A percentile compares a stretch with the other conserved stretches of the same genome.
Evolutionary conservation across 345 rosid species (phyloP).

Genomic region (Kandelia obovata): DNA sequence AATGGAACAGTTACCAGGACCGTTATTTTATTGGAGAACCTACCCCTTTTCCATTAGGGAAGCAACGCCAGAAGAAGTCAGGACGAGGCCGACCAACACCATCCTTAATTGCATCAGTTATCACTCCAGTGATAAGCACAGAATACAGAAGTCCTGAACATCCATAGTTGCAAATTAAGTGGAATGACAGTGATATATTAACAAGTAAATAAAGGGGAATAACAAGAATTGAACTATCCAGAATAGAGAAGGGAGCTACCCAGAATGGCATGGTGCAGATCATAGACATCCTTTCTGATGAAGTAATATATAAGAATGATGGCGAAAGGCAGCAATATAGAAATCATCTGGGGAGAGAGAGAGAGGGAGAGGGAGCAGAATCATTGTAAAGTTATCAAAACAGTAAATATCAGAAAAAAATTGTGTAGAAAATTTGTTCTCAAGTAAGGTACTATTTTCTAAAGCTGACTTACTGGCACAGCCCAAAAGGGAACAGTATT

Average conservation of each 20-base stretch:
- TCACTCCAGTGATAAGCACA: conserved; percentile 66
- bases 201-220: background rate
- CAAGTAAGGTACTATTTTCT: background rate
- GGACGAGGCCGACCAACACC: conserved; percentile 96
- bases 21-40: conserved; percentile 15
- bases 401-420: background rate
- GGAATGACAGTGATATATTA: background rate
- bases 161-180: conserved; percentile 11
- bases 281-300: conserved; percentile 72
- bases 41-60: conserved; percentile 86
- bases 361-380: background rate
- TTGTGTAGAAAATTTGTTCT: background rate
- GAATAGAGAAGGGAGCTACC: conserved; percentile 44
- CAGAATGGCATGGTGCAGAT: conserved; percentile 79
- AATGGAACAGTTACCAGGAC: background rate
- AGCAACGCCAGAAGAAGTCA: conserved; percentile 97
- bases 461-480: conserved; percentile 57
- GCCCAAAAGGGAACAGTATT: conserved; percentile 85
- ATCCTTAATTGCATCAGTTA: conserved; percentile 90
- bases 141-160: conserved; percentile 71
- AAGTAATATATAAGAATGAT: conserved; percentile 61
- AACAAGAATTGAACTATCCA: conserved; percentile 5
- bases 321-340: conserved; percentile 57
- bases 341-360: conserved; percentile 53
- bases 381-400: background rate